Percentiles rank a stretch among this genome's conserved stretches.
phyloP scores from a whole-genome alignment of 805 yeast species.

The Candida awuae region DNA sequence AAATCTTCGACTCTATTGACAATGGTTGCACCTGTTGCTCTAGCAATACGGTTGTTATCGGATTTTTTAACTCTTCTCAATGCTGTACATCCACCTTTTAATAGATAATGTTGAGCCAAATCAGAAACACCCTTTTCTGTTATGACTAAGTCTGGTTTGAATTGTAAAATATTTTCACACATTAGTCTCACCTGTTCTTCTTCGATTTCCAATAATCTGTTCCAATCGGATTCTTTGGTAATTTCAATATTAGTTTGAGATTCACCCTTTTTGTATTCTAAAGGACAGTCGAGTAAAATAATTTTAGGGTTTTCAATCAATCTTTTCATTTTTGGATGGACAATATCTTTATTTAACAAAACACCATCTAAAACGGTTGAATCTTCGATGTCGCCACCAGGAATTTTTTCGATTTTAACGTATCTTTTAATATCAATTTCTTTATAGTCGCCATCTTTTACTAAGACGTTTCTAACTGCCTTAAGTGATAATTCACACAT shows the following conservation, averaged over 20 bases:
- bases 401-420: constrained; percentile 88
- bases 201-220: constrained; percentile 87
- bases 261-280: constrained; percentile 98
- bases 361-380: constrained; percentile 85
- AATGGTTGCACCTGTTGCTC: constrained; percentile 96
- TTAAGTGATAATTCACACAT: constrained; percentile 85
- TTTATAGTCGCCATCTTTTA: constrained; percentile 52
- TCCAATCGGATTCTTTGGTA: constrained; percentile 95
- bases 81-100: constrained; percentile 89
- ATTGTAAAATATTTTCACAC: constrained; percentile 76
- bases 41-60: constrained; percentile 91
- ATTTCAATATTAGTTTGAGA: constrained; percentile 97
- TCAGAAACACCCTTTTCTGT: constrained; percentile 98
- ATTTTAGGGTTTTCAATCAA: constrained; percentile 81
- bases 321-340: constrained; percentile 98
- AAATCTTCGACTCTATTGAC: constrained; percentile 93
- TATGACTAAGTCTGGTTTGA: constrained; percentile 89
- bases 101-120: constrained; percentile 90
- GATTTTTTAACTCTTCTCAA: constrained; percentile 92
- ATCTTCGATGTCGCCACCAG: constrained; percentile 96
- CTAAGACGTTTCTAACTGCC: constrained; percentile 78
- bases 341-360: constrained; percentile 89
- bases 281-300: constrained; percentile 86
- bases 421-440: constrained; percentile 93
- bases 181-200: constrained; percentile 89